Evolutionary conservation across 2,329 filamentous ascomycete genomes (phyloP), one percentile per base, ranked within the genome.

Genomic region (Fusarium buxicola): DNA sequence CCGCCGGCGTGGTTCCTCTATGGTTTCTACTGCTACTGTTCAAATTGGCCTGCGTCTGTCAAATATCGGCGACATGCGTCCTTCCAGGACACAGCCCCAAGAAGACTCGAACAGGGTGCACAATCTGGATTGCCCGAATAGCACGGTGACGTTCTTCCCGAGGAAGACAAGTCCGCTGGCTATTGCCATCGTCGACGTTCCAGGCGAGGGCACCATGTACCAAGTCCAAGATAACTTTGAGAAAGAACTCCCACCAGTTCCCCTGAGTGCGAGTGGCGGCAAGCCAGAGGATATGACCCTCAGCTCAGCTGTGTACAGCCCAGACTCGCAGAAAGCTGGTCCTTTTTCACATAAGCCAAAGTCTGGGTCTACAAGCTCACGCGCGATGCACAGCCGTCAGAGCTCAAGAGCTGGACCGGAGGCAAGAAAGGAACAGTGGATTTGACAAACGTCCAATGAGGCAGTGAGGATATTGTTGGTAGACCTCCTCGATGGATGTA

Each of bases 31-130:
- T 9, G 88, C 88, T 21, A 91, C 88, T 1, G 88, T 92, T 10
- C 88, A 91, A 70, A 91, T 92, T 47, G 89, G 89, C 2, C 79
- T 92, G 13, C 84, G 89, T 10, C 80, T 92, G 52, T 91, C 89
- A 24, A 86, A 82, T 50, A 81, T 84, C 28, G 77, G 82, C 12
- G 82, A 86, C 61, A 80, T 85, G 60, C 74, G 77, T 1, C 76
- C 65, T 8, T 38, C 68, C 15, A 66, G 65, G 9, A 60, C 72
- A 3, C 46, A 64, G 3, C 55, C 63, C 8, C 58, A 61, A 18
- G 58, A 65, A 44, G 63, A 71, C 27, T 12, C 52, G 15, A 58
- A 50, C 57, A 76, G 77, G 47, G 75, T 79, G 5, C 74, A 81
- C 54, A 73, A 73, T 45, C 69, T 82, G 30, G 75, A 73, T 34